Conservation (phyloP, 1,139 yeast genomes). For the Martiniozyma asiatica region DNA sequence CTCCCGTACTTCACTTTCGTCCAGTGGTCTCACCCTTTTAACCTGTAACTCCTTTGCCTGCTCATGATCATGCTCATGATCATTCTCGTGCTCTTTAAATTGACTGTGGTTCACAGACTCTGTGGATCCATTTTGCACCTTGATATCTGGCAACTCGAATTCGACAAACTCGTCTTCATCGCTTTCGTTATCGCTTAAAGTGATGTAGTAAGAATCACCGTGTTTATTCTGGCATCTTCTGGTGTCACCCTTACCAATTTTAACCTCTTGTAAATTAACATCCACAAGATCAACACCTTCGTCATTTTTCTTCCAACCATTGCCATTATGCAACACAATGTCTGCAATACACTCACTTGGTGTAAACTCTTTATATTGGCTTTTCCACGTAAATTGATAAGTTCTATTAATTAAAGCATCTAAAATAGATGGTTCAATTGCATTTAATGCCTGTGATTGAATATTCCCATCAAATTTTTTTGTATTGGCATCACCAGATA, state of each 20-base stretch:
- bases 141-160: slow-evolving; percentile 11
- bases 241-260: too few relatives aligned
- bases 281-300: slow-evolving; percentile 25
- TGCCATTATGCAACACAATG: slow-evolving; percentile 55
- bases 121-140: not conserved
- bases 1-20: slow-evolving; percentile 18
- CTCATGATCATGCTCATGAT: slow-evolving; percentile 2
- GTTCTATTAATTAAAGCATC: slow-evolving; percentile 36
- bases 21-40: slow-evolving; percentile 15
- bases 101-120: slow-evolving; percentile 1
- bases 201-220: too few relatives aligned
- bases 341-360: slow-evolving; percentile 69
- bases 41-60: slow-evolving; percentile 6
- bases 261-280: too few relatives aligned
- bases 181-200: not conserved
- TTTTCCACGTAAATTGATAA: slow-evolving; percentile 65
- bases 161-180: slow-evolving; percentile 15
- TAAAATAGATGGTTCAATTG: slow-evolving; percentile 4
- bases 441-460: slow-evolving; percentile 6
- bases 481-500: too few relatives aligned
- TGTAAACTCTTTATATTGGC: slow-evolving; percentile 47
- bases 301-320: slow-evolving; percentile 45
- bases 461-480: too few relatives aligned
- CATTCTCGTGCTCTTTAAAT: not conserved
- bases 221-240: too few relatives aligned